These are phyloP conservation scores for Neonectria ditissima DNA, from an alignment of 2,329 filamentous ascomycete genomes.

Conservation along the genomic window DNA sequence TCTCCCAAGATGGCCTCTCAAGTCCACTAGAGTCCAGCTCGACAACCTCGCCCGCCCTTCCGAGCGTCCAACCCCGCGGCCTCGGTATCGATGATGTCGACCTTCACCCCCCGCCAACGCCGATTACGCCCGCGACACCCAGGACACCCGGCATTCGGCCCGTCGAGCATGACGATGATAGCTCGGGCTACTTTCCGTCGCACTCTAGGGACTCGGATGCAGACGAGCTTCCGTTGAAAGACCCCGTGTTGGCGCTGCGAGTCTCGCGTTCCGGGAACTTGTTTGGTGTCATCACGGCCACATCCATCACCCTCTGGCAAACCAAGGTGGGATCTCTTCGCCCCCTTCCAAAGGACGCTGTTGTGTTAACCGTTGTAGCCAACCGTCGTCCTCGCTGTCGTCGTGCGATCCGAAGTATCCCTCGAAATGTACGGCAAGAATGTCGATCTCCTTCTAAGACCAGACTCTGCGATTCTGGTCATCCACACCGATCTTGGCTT, in stretches of 20 bases:
- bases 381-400: slow-evolving; percentile 85
- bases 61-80: slow-evolving; percentile 40
- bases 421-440: slow-evolving; percentile 87
- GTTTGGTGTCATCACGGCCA: slow-evolving; percentile 88
- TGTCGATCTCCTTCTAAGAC: slow-evolving; percentile 84
- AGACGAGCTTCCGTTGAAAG: slow-evolving; percentile 61
- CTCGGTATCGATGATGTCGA: slow-evolving; percentile 51
- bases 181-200: slow-evolving; percentile 37
- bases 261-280: slow-evolving; percentile 82
- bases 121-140: slow-evolving; percentile 67
- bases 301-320: slow-evolving; percentile 95
- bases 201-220: slow-evolving; percentile 44
- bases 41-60: slow-evolving; percentile 29
- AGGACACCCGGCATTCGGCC: slow-evolving; percentile 56
- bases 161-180: slow-evolving; percentile 65
- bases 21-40: slow-evolving; percentile 48
- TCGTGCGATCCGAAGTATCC: slow-evolving; percentile 84
- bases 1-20: slow-evolving; percentile 71
- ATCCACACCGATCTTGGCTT: slow-evolving; percentile 88
- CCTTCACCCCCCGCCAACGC: slow-evolving; percentile 56
- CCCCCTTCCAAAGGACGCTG: neutral
- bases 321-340: slow-evolving; percentile 76
- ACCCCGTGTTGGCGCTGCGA: slow-evolving; percentile 78
- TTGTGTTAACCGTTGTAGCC: slow-evolving; percentile 66
- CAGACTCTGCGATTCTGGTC: slow-evolving; percentile 92